Base-by-base conservation (phyloP, 768 basidiomycete genomes). In the Suillus subalutaceus region DNA sequence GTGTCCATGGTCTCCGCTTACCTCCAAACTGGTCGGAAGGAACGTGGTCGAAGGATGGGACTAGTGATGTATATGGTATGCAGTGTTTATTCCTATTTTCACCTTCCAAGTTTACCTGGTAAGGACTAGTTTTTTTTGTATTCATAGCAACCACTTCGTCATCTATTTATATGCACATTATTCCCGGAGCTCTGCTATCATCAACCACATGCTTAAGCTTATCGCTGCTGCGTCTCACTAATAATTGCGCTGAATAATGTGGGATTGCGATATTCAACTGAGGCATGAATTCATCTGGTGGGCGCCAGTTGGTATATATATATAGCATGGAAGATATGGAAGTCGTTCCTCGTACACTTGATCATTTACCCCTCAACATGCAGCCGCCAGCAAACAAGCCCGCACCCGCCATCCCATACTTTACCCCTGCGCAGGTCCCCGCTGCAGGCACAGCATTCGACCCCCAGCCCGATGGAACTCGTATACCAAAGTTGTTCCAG, bases 401-500 rank as follows among this genome's bases (percentile, higher is more conserved):
- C 4, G 83, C 85, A 1, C 78, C 79, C 4, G 78, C 78, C 62
- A 72, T 79, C 35, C 70, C 84, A 6, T 86, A 80, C 75, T 85
- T 81, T 61, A 83, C 82, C 9, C 85, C 85, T 4, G 76, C 77
- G 13, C 85, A 86, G 64, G 69, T 74, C 10, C 81, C 80, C 4
- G 74, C 79, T 35, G 74, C 84, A 1, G 85, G 85, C 20, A 80
- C 80, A n/a, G 84, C 83, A 3, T 66, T 78, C 48, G 74, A 78
- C 56, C 77, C 79, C 7, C 81, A 83, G 60, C 78, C 79, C 3
- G 74, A 79, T 67, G 82, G 77, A n/a, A 78, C 71, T 55, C 70
- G 75, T 1, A 77, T 81, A 48, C 83, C 82, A 5, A 79, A 70
- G 61, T 72, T 87, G 23, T 88, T 88, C 77, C 81, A 85, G 69